Percentiles rank a stretch among this genome's conserved stretches.
Conservation (phyloP, 2,329 filamentous ascomycete genomes). For the Chrysoporthe austroafricana region DNA sequence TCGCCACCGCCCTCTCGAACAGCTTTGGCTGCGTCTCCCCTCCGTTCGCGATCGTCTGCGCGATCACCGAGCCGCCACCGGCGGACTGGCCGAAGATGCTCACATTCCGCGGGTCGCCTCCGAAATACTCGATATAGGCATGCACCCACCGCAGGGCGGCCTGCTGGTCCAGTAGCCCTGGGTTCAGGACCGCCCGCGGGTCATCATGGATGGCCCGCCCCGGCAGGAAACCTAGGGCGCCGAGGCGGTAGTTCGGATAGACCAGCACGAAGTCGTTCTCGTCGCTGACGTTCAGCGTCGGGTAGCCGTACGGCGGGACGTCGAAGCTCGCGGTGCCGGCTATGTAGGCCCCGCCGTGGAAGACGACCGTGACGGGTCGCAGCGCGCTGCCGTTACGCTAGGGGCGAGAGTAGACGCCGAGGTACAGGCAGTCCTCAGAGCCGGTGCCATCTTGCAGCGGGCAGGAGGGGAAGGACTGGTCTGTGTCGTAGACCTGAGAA, state of each 20-base stretch:
- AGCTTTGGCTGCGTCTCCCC: background rate
- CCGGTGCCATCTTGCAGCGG: constrained; percentile 31
- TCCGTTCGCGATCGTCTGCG: background rate
- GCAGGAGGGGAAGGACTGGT: constrained; percentile 39
- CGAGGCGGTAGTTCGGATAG: constrained; percentile 60
- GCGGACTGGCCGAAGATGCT: constrained; percentile 66
- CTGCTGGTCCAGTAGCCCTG: constrained; percentile 66
- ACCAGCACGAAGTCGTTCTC: constrained; percentile 11
- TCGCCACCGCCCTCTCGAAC: constrained; percentile 3
- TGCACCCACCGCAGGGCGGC: constrained; percentile 62
- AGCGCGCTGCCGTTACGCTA: constrained; percentile 30
- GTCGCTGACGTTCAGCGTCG: constrained; percentile 61
- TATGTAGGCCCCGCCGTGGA: constrained; percentile 68
- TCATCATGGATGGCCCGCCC: constrained; percentile 49
- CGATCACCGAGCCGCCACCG: constrained; percentile 42
- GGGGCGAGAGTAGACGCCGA: constrained; percentile 52
- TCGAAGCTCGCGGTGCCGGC: constrained; percentile 57
- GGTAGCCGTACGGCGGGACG: constrained; percentile 55
- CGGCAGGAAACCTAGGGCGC: constrained; percentile 70
- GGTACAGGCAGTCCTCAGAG: constrained; percentile 55
- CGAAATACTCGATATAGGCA: constrained; percentile 61
- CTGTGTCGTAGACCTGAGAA: constrained; percentile 30
- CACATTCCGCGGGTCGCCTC: constrained; percentile 60
- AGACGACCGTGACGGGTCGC: constrained; percentile 60
- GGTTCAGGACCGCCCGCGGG: constrained; percentile 61